A percentile compares a stretch with the other conserved stretches of the same genome.
These are phyloP conservation scores for Calonectria pseudoreteaudii DNA, from an alignment of 2,329 filamentous ascomycete genomes.

Conservation along the genomic window DNA sequence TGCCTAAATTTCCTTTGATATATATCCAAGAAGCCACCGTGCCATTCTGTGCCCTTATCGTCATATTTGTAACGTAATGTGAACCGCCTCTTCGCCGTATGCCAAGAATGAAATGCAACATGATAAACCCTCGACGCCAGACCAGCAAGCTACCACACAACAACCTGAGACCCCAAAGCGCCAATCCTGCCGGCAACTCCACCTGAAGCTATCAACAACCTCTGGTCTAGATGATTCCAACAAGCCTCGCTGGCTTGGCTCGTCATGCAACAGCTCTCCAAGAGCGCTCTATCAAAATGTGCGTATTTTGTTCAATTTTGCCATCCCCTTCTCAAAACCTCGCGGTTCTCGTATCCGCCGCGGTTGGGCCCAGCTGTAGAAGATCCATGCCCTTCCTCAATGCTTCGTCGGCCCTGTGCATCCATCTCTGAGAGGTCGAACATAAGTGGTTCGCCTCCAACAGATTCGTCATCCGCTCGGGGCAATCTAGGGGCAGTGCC, in stretches of 20 bases:
- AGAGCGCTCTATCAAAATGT: constrained; percentile 3
- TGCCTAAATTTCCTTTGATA: not conserved
- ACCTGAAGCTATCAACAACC: constrained; percentile 3
- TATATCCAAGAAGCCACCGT: constrained; percentile 16
- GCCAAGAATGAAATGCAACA: constrained; percentile 16
- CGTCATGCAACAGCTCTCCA: not conserved
- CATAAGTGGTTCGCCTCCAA: constrained; percentile 76
- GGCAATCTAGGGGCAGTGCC: constrained; percentile 53
- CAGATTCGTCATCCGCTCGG: constrained; percentile 60
- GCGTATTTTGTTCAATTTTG: constrained; percentile 28
- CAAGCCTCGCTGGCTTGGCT: not conserved
- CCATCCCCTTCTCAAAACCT: constrained; percentile 53
- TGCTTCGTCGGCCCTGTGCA: constrained; percentile 66
- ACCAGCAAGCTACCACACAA: constrained; percentile 6
- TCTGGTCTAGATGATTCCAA: constrained; percentile 22
- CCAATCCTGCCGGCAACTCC: constrained; percentile 25
- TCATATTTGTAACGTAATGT: constrained; percentile 1
- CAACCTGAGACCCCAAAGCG: constrained; percentile 19
- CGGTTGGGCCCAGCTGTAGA: constrained; percentile 49
- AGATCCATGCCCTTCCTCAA: constrained; percentile 63
- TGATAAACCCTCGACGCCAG: constrained; percentile 20
- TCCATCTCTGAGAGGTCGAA: constrained; percentile 82
- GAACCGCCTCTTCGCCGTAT: constrained; percentile 7
- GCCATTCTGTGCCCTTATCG: constrained; percentile 20
- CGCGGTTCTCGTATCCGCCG: constrained; percentile 54